Conservation (phyloP, 352 stramenopile species). For the Phytophthora litchii region DNA sequence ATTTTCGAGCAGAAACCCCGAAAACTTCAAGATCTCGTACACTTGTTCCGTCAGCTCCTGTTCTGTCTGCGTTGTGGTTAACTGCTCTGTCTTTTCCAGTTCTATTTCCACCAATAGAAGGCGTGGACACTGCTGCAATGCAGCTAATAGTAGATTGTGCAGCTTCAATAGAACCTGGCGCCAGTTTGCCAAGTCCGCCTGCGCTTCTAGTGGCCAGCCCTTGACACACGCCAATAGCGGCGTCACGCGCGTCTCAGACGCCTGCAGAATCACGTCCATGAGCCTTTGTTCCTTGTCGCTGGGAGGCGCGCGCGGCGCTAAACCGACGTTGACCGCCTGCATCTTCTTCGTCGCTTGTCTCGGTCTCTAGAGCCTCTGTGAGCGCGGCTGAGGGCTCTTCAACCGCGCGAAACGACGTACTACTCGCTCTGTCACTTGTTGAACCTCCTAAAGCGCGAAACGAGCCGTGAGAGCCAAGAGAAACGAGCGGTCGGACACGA, state of each 20-base stretch:
- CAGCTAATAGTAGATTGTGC: slow-evolving; percentile 49
- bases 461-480: slow-evolving; percentile 3
- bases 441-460: neutral
- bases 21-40: slow-evolving; percentile 77
- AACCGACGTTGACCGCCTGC: slow-evolving; percentile 26
- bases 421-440: slow-evolving; percentile 1
- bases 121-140: slow-evolving; percentile 45
- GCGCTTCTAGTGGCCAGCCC: slow-evolving; percentile 82
- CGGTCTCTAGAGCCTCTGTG: slow-evolving; percentile 5
- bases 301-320: slow-evolving; percentile 44
- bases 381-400: neutral
- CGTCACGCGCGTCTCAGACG: slow-evolving; percentile 47
- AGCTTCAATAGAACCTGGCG: slow-evolving; percentile 59
- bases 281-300: slow-evolving; percentile 61
- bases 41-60: slow-evolving; percentile 57
- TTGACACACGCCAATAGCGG: slow-evolving; percentile 71
- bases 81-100: slow-evolving; percentile 21
- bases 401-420: slow-evolving; percentile 2
- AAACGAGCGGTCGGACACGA: slow-evolving; percentile 24
- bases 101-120: slow-evolving; percentile 47
- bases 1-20: slow-evolving; percentile 80
- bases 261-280: slow-evolving; percentile 65
- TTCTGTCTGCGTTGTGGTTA: slow-evolving; percentile 34
- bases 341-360: slow-evolving; percentile 30
- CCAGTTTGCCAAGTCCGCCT: slow-evolving; percentile 82